Percentiles rank a stretch among this genome's conserved stretches.
These are phyloP conservation scores for Chalciporus piperatus DNA, from an alignment of 768 basidiomycete genomes.

Conservation along the genomic window DNA sequence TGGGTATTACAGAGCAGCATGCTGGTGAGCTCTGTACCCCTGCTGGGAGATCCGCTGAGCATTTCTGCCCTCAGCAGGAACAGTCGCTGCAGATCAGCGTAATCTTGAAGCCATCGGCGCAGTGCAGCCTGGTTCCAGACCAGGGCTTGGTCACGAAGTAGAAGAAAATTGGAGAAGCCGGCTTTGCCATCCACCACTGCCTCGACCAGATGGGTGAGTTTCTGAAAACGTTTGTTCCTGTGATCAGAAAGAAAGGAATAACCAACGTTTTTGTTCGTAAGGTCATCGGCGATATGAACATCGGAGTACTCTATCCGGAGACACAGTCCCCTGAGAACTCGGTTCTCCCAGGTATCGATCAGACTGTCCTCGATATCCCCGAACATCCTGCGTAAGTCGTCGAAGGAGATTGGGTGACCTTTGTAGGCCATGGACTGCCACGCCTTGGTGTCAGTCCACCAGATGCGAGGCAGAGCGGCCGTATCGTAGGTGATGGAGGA, in stretches of 20 bases:
- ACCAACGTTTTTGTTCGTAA: background rate
- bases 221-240: background rate
- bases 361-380: background rate
- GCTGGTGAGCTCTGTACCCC: conserved; percentile 7
- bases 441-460: background rate
- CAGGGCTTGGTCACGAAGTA: too few species aligned
- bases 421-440: conserved; percentile 2
- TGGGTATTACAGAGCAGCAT: background rate
- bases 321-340: conserved; percentile 9
- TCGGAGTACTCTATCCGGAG: conserved; percentile 14
- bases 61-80: conserved; percentile 2
- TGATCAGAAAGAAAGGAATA: conserved; percentile 7
- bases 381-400: background rate
- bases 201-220: background rate
- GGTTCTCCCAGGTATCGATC: conserved; percentile 3
- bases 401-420: background rate
- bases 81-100: conserved; percentile 6
- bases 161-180: background rate
- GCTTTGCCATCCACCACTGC: background rate
- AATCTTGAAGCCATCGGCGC: conserved; percentile 2
- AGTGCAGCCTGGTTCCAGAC: conserved; percentile 1
- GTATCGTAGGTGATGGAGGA: background rate
- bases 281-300: conserved; percentile 28
- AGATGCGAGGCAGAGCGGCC: background rate
- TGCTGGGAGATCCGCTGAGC: conserved; percentile 14